These are phyloP conservation scores for Trapa incisa DNA, from an alignment of 345 rosid species.

Conservation along the genomic window DNA sequence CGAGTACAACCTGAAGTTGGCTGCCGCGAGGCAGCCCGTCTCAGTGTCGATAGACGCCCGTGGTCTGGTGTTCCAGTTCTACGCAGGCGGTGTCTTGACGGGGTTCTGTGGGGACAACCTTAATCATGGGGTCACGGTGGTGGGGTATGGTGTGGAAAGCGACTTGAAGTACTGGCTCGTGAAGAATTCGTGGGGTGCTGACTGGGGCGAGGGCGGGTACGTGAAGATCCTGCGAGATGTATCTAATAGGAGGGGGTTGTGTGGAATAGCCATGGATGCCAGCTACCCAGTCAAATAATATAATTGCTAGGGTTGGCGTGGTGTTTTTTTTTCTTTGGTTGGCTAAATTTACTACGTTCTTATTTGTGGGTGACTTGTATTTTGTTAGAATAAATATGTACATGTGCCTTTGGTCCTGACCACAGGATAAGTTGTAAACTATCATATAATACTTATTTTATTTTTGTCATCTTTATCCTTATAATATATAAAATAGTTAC, in stretches of 20 bases:
- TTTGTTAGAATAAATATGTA: neutral
- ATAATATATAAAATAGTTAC: too few relatives aligned
- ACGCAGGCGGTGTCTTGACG: conserved; percentile 46
- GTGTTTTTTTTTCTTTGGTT: too few relatives aligned
- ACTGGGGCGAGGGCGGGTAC: conserved; percentile 86
- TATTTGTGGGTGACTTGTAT: neutral
- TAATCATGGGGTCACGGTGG: conserved; percentile 67
- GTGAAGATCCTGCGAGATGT: conserved; percentile 42
- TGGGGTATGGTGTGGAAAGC: conserved; percentile 56
- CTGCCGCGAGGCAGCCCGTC: conserved; percentile 59
- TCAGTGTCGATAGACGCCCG: conserved; percentile 76
- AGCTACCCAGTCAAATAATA: conserved; percentile 54
- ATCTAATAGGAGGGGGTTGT: conserved; percentile 27
- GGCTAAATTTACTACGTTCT: neutral
- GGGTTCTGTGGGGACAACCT: conserved; percentile 49
- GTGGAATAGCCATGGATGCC: conserved; percentile 71
- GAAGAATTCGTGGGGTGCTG: conserved; percentile 82
- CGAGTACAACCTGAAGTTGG: conserved; percentile 47
- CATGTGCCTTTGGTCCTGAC: neutral
- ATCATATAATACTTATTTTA: too few relatives aligned
- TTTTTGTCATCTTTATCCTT: too few relatives aligned
- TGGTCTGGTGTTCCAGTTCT: conserved; percentile 52
- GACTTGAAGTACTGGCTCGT: conserved; percentile 60
- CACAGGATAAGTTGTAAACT: too few relatives aligned
- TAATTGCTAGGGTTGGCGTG: neutral